A percentile compares a stretch with the other conserved stretches of the same genome.
These are phyloP conservation scores for Bombardia bombarda DNA, from an alignment of 495 filamentous ascomycete genomes.

Conservation along the genomic window DNA sequence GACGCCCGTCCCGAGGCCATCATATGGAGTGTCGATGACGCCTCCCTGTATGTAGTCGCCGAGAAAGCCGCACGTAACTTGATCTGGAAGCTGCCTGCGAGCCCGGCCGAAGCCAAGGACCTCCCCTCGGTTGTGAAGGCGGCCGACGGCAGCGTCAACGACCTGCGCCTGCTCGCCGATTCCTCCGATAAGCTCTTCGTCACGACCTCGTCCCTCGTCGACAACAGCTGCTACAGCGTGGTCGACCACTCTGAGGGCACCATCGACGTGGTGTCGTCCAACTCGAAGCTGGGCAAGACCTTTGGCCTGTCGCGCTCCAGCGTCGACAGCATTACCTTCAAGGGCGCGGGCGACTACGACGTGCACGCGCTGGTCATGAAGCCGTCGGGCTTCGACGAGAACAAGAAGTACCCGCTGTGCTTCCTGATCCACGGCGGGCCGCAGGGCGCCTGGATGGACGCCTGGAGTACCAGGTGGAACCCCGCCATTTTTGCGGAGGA, in stretches of 20 bases:
- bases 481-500: slow-evolving; percentile 86
- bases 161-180: slow-evolving; percentile 44
- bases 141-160: slow-evolving; percentile 50
- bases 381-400: slow-evolving; percentile 66
- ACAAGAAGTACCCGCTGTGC: slow-evolving; percentile 70
- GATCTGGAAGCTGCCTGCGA: slow-evolving; percentile 55
- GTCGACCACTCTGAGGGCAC: slow-evolving; percentile 43
- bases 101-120: slow-evolving; percentile 42
- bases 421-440: slow-evolving; percentile 87
- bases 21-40: slow-evolving; percentile 57
- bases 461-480: slow-evolving; percentile 88
- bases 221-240: slow-evolving; percentile 60
- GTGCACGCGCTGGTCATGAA: slow-evolving; percentile 78
- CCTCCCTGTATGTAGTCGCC: slow-evolving; percentile 55
- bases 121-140: slow-evolving; percentile 48
- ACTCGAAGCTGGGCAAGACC: slow-evolving; percentile 55
- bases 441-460: slow-evolving; percentile 75
- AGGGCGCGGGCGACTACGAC: slow-evolving; percentile 39
- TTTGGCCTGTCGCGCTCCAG: slow-evolving; percentile 58
- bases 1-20: slow-evolving; percentile 57
- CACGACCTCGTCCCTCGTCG: slow-evolving; percentile 56
- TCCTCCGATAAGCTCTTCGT: slow-evolving; percentile 50
- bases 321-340: slow-evolving; percentile 66
- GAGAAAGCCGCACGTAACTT: slow-evolving; percentile 57
- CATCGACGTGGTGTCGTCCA: slow-evolving; percentile 50